Evolutionary conservation across 2,329 filamentous ascomycete genomes (phyloP).

Genomic region (Neonectria ditissima): DNA sequence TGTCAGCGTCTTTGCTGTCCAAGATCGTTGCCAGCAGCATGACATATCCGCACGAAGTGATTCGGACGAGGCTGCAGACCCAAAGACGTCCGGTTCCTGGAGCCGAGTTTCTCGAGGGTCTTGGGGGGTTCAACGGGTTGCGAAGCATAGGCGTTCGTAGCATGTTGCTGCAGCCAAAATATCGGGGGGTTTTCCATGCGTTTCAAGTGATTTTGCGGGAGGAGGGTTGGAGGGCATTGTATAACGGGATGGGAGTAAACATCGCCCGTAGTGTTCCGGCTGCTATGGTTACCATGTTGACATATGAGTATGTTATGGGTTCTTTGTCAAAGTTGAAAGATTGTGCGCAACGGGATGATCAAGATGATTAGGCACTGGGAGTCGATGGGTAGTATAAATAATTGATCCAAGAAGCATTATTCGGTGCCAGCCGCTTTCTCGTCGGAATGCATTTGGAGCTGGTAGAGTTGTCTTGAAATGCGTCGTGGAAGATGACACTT

Average conservation of each 20-base stretch:
- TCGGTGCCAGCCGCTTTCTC: too few species aligned
- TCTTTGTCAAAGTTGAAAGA: conserved; percentile 21
- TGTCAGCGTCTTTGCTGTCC: conserved; percentile 88
- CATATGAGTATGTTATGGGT: conserved; percentile 83
- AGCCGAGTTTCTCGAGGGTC: conserved; percentile 61
- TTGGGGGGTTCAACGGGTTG: conserved; percentile 53
- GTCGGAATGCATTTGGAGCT: conserved; percentile 55
- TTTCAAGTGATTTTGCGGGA: conserved; percentile 86
- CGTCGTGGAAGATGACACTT: neutral
- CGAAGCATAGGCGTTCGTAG: conserved; percentile 31
- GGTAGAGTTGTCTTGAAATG: conserved; percentile 7
- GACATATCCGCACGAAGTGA: conserved; percentile 96
- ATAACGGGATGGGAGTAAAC: conserved; percentile 96
- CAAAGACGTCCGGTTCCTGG: conserved; percentile 78
- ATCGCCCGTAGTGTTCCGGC: conserved; percentile 95
- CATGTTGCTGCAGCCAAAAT: conserved; percentile 59
- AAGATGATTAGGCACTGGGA: neutral
- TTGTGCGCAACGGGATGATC: neutral
- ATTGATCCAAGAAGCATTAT: too few species aligned
- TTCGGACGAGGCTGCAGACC: conserved; percentile 92
- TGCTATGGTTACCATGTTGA: conserved; percentile 95
- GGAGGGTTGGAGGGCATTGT: conserved; percentile 96
- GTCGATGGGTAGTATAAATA: neutral
- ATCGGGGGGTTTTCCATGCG: conserved; percentile 82
- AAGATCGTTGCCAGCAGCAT: conserved; percentile 93